Percentiles rank a stretch among this genome's conserved stretches.
Evolutionary conservation across 148 eudicot genomes (phyloP).

Genomic region (Talinum fruticosum): DNA sequence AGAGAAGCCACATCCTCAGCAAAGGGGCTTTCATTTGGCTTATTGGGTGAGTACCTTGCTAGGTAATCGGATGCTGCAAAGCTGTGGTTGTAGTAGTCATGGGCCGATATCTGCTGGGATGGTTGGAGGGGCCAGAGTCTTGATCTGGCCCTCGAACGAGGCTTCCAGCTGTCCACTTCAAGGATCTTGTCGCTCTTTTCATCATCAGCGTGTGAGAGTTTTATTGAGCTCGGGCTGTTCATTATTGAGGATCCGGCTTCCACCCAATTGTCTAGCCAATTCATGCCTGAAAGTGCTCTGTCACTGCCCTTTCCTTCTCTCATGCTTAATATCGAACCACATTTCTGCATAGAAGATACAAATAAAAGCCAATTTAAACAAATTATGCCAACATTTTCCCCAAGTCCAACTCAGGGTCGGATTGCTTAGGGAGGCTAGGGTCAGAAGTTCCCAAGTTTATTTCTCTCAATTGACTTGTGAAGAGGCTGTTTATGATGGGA

Average conservation of each 20-base stretch:
- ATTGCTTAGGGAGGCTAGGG: neutral
- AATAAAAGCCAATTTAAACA: neutral
- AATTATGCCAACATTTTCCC: neutral
- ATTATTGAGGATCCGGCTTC: constrained; percentile 52
- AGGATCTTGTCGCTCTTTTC: constrained; percentile 76
- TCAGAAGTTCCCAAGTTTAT: neutral
- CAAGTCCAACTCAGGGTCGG: neutral
- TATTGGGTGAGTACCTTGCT: constrained; percentile 42
- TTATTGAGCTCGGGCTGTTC: constrained; percentile 43
- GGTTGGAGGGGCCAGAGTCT: constrained; percentile 24
- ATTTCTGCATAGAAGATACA: constrained; percentile 39
- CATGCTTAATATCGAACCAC: constrained; percentile 33
- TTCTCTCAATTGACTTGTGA: no score
- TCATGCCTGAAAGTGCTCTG: neutral
- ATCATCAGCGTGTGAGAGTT: constrained; percentile 34
- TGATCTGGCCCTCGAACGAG: constrained; percentile 36
- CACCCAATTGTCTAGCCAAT: constrained; percentile 68
- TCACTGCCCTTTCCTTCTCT: constrained; percentile 16
- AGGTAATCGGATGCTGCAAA: constrained; percentile 39
- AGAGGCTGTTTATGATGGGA: no score
- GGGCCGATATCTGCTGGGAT: constrained; percentile 32
- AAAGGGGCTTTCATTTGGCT: constrained; percentile 43
- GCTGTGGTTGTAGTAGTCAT: constrained; percentile 41
- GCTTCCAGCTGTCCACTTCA: constrained; percentile 83
- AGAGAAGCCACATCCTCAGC: constrained; percentile 45